Percentiles rank a stretch among this genome's conserved stretches.
Evolutionary conservation across 371 early-diverging fungal species (phyloP).

Genomic region (Syncephalastrum contaminatum): DNA sequence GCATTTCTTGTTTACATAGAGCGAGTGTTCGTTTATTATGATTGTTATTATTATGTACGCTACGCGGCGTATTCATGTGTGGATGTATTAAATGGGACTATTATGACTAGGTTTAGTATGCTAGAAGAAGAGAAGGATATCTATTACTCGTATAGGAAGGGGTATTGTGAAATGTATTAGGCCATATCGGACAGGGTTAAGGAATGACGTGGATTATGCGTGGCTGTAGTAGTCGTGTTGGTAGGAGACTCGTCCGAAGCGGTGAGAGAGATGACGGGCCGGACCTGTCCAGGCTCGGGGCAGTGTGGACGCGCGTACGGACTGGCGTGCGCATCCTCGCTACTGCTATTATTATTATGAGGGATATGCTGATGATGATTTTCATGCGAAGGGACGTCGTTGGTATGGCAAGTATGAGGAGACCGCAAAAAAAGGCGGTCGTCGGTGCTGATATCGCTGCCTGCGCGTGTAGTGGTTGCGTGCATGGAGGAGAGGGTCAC

Average conservation of each 20-base stretch:
- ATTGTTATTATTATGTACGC: no score
- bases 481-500: conserved; percentile 8
- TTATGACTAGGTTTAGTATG: no score
- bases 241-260: conserved; percentile 8
- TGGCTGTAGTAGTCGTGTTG: conserved; percentile 2
- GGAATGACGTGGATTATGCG: not conserved
- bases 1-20: no score
- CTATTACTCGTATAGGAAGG: no score
- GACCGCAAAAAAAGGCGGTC: conserved; percentile 2
- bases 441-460: conserved; percentile 13
- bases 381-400: not conserved
- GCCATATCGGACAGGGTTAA: no score
- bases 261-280: conserved; percentile 12
- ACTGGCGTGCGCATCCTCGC: conserved; percentile 8
- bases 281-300: conserved; percentile 25
- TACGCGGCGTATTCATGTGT: no score
- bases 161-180: no score
- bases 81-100: no score
- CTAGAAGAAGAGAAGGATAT: no score
- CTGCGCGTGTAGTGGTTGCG: conserved; percentile 10
- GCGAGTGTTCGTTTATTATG: no score
- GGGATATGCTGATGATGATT: not conserved
- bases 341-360: not conserved
- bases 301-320: conserved; percentile 25
- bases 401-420: not conserved